Percentiles rank a stretch among this genome's conserved stretches.
These are phyloP conservation scores for Saturnispora sekii DNA, from an alignment of 805 yeast genomes.

Conservation along the genomic window DNA sequence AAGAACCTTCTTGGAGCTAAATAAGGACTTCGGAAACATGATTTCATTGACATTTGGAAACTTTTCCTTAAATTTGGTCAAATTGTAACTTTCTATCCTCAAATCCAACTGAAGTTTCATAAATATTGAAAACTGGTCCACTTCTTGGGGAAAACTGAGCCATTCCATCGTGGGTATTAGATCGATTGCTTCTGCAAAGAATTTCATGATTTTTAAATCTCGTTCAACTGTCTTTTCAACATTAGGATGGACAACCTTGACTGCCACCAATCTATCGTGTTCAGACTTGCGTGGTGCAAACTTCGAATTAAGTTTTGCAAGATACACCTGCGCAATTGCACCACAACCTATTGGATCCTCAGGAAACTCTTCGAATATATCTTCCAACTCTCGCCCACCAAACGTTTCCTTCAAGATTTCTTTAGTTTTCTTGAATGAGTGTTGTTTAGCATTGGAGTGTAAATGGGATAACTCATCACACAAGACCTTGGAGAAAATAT, in stretches of 20 bases:
- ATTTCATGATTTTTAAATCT: constrained; percentile 75
- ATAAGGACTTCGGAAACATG: constrained; percentile 72
- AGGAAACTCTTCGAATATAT: constrained; percentile 70
- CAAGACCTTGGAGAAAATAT: constrained; percentile 71
- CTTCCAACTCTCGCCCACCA: constrained; percentile 43
- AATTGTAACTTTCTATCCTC: constrained; percentile 79
- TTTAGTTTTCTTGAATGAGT: constrained; percentile 53
- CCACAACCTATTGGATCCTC: constrained; percentile 89
- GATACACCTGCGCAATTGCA: constrained; percentile 93
- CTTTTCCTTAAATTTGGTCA: constrained; percentile 60
- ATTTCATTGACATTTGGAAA: constrained; percentile 51
- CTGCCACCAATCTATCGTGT: constrained; percentile 60
- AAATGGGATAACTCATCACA: constrained; percentile 68
- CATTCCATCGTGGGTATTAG: constrained; percentile 92
- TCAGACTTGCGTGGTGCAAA: constrained; percentile 24
- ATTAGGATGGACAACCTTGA: constrained; percentile 86
- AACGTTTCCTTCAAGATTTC: constrained; percentile 50
- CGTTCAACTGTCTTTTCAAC: constrained; percentile 65
- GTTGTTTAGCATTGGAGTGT: constrained; percentile 79
- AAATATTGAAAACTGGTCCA: constrained; percentile 71
- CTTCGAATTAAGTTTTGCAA: constrained; percentile 49
- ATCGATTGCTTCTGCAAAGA: constrained; percentile 66
- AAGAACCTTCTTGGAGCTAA: constrained; percentile 60
- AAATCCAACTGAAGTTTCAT: constrained; percentile 87
- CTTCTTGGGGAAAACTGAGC: constrained; percentile 92